Evolutionary conservation across 768 basidiomycete species (phyloP).

Genomic region (Hemileccinum rubropunctum): DNA sequence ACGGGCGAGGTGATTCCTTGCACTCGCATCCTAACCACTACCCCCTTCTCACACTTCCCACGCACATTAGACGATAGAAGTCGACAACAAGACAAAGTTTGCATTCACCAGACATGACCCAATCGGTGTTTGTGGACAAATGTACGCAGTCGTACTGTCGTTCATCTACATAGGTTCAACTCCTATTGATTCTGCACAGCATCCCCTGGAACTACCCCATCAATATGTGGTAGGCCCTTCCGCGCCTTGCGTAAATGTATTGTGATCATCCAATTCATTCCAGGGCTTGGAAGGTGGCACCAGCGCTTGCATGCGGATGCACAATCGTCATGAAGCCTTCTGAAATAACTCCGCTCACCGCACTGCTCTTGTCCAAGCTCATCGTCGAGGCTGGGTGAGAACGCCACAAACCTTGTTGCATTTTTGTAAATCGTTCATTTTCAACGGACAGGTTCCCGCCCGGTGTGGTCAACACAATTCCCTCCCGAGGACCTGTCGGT

Average conservation of each 20-base stretch:
- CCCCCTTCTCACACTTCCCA: constrained; percentile 3
- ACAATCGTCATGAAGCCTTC: constrained; percentile 96
- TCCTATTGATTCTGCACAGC: constrained; percentile 34
- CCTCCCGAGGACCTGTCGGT: constrained; percentile 77
- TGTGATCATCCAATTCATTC: constrained; percentile 1
- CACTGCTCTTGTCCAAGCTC: constrained; percentile 78
- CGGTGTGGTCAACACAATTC: constrained; percentile 87
- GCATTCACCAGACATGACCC: constrained; percentile 89
- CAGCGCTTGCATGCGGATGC: constrained; percentile 88
- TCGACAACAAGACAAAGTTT: constrained; percentile 75
- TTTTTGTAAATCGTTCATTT: constrained; percentile 16
- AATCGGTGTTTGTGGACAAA: constrained; percentile 93
- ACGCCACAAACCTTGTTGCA: constrained; percentile 2
- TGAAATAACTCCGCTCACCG: constrained; percentile 81
- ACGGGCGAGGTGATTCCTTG: constrained; percentile 63
- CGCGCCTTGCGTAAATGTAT: constrained; percentile 1
- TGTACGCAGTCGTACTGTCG: constrained; percentile 43
- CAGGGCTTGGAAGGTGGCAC: constrained; percentile 91
- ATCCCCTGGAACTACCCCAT: constrained; percentile 96
- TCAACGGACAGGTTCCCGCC: constrained; percentile 68
- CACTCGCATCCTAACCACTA: constrained; percentile 3
- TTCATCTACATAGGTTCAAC: not conserved
- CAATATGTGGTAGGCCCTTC: constrained; percentile 63
- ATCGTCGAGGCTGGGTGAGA: constrained; percentile 79
- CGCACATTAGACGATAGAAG: constrained; percentile 61